Conservation (phyloP, 306 rosid genomes). For the Nissolia schottii region DNA sequence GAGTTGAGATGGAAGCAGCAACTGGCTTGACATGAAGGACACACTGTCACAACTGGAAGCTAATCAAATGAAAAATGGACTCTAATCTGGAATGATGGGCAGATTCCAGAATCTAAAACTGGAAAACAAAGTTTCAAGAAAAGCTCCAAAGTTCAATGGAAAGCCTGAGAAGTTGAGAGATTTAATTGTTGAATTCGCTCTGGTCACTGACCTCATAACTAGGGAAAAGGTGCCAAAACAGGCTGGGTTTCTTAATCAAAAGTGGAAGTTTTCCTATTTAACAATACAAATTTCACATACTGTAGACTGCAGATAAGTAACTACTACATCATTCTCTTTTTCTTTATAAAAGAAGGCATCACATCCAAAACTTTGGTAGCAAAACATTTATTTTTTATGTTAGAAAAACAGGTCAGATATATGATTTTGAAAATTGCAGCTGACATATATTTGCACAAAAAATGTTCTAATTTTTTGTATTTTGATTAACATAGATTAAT, state of each 20-base stretch:
- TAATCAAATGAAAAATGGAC: slow-evolving; percentile 10
- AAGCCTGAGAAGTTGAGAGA: not conserved
- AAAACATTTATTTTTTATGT: not conserved
- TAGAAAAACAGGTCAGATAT: not conserved
- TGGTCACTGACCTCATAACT: not conserved
- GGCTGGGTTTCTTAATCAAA: not conserved
- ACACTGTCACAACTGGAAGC: not conserved
- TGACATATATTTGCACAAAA: not conserved
- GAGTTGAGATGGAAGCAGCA: not conserved
- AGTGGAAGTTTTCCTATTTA: not conserved
- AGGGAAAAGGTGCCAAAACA: not conserved
- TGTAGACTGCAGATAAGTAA: not conserved
- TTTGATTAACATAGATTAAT: slow-evolving; percentile 23
- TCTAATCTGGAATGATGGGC: not conserved
- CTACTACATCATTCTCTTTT: not conserved
- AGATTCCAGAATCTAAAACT: slow-evolving; percentile 15
- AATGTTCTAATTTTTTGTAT: not conserved
- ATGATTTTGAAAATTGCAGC: slow-evolving; percentile 8
- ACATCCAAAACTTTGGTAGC: not conserved
- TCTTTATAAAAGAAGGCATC: not conserved
- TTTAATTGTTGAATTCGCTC: not conserved
- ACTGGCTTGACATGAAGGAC: not conserved
- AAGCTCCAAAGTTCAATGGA: slow-evolving; percentile 7
- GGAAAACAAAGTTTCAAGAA: not conserved
- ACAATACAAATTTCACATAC: slow-evolving; percentile 8